Evolutionary conservation across 768 basidiomycete species (phyloP).

Genomic region (Mycena floridula): DNA sequence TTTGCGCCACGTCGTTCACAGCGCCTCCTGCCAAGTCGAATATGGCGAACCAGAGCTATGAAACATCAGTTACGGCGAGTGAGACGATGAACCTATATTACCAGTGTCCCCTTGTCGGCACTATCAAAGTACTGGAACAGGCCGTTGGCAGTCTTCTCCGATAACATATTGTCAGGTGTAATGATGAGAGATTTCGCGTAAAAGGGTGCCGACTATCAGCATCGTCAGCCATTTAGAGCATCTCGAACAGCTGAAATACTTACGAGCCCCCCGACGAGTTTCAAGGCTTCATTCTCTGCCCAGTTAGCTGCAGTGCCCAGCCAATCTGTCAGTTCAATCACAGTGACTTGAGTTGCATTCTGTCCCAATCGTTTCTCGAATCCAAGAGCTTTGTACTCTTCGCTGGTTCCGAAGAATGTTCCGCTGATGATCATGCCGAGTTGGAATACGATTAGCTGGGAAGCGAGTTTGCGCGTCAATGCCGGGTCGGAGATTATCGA

Average conservation of each 20-base stretch:
- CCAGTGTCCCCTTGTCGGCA: not conserved
- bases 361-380: not conserved
- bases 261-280: no score
- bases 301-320: no score
- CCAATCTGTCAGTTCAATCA: no score
- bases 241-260: no score
- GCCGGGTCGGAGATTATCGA: not conserved
- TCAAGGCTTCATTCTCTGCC: no score
- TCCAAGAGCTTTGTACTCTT: not conserved
- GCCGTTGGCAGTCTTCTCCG: not conserved
- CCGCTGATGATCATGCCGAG: not conserved
- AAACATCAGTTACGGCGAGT: not conserved
- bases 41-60: conserved; percentile 8
- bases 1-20: conserved; percentile 3
- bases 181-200: not conserved
- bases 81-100: not conserved
- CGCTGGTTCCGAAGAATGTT: not conserved
- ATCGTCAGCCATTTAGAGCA: no score
- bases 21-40: conserved; percentile 7
- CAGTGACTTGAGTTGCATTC: no score
- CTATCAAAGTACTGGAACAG: not conserved
- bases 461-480: not conserved
- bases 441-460: not conserved
- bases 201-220: not conserved
- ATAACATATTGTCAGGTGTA: not conserved